These are phyloP conservation scores for Ogataea wickerhamii DNA, from an alignment of 805 yeast genomes.

Conservation along the genomic window DNA sequence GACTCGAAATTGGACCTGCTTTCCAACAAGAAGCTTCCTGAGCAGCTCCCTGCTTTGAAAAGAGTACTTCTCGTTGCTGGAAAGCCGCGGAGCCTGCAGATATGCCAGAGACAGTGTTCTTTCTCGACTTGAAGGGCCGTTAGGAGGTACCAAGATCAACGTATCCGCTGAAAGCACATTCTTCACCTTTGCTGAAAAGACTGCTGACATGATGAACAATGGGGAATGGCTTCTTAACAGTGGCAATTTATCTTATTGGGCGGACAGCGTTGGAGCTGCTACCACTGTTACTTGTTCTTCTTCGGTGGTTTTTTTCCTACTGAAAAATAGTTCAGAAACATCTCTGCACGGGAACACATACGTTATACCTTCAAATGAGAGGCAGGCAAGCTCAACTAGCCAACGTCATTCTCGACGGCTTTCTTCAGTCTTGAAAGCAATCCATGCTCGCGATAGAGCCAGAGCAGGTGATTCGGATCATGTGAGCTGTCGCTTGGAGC, in stretches of 20 bases:
- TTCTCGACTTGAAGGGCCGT: conserved; percentile 50
- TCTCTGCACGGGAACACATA: too few species aligned
- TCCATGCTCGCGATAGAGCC: conserved; percentile 29
- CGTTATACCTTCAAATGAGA: too few species aligned
- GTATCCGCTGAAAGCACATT: conserved; percentile 71
- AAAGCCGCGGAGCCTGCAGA: conserved; percentile 54
- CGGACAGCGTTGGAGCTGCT: too few species aligned
- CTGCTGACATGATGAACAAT: conserved; percentile 35
- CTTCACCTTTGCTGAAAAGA: conserved; percentile 60
- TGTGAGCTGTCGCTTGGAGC: conserved; percentile 1
- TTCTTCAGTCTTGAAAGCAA: conserved; percentile 22
- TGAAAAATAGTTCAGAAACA: too few species aligned
- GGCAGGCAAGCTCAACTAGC: too few species aligned
- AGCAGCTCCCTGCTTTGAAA: conserved; percentile 60
- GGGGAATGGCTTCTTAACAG: too few species aligned
- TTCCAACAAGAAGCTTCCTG: conserved; percentile 61
- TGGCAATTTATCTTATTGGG: too few species aligned
- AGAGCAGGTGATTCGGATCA: conserved; percentile 9
- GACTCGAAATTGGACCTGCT: conserved; percentile 56
- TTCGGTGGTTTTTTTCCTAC: too few species aligned
- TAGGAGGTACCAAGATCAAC: conserved; percentile 53
- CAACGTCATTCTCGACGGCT: too few species aligned
- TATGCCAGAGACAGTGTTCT: conserved; percentile 61
- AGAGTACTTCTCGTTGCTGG: conserved; percentile 43
- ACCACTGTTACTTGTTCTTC: too few species aligned